Evolutionary conservation across 805 yeast genomes (phyloP).

Genomic region (Sugiyamaella chiloensis): DNA sequence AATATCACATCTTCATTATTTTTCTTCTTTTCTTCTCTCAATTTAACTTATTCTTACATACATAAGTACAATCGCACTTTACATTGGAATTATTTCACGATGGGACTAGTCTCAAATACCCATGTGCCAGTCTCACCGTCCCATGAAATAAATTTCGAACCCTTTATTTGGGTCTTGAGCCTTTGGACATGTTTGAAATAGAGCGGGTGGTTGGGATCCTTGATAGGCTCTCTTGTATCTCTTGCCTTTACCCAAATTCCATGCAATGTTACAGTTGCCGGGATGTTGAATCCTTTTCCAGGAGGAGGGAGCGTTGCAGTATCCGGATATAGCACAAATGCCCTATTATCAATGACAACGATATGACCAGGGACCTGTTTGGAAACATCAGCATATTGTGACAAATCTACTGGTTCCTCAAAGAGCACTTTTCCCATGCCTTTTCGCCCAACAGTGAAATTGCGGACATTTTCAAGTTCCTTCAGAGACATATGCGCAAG

Average conservation of each 20-base stretch:
- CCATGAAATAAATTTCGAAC: constrained; percentile 64
- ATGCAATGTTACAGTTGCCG: constrained; percentile 68
- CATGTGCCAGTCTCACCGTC: constrained; percentile 59
- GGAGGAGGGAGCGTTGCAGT: constrained; percentile 54
- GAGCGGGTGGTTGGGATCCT: constrained; percentile 71
- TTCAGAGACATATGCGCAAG: constrained; percentile 56
- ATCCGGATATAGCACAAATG: constrained; percentile 72
- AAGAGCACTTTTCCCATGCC: constrained; percentile 78
- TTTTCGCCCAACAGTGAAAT: constrained; percentile 74
- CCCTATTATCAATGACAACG: constrained; percentile 56
- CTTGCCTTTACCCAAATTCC: constrained; percentile 78
- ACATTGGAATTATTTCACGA: too few species aligned
- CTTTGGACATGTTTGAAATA: constrained; percentile 66
- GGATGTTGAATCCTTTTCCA: constrained; percentile 83
- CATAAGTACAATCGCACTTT: constrained; percentile 12
- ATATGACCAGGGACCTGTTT: constrained; percentile 64
- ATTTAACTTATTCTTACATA: too few species aligned
- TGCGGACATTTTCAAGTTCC: constrained; percentile 59
- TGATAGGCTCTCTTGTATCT: constrained; percentile 67
- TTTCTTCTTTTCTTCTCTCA: background rate
- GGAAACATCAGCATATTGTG: constrained; percentile 53
- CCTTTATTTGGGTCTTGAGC: constrained; percentile 46
- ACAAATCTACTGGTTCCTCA: constrained; percentile 76
- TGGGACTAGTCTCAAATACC: constrained; percentile 38
- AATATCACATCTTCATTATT: too few species aligned